Evolutionary conservation across 805 yeast genomes (phyloP), one percentile per base, ranked within the genome.

Genomic region (Saccharomycopsis fermentans): DNA sequence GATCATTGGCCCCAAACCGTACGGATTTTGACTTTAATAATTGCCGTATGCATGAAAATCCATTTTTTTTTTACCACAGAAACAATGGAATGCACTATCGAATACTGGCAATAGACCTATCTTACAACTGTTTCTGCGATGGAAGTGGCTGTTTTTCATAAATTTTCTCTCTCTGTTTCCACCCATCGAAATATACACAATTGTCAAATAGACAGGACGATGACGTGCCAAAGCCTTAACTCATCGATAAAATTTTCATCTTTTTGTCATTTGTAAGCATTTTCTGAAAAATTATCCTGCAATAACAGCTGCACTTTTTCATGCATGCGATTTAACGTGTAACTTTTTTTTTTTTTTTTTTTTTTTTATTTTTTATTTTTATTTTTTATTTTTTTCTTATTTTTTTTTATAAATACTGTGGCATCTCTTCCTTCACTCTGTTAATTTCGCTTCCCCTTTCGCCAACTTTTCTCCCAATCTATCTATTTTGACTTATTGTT

Each of bases 31-130:
- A 6, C 29, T 43, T 21, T 19, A 8, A 24, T 11, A 24, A 21
- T 43, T 43, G 50, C 50, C 50, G 50, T 43, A 43, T 43, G 50
- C 50, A 43, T 9, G n/a, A 37, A 43, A 21, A 43, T 43, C 50
- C 50, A 19, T 40, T 40, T 11, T 21, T 37, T 43, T 43, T 21
- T 21, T 37, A n/a, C 6, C 43, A 5, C 21, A 16, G 11, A n/a
- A 27, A 43, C 26, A 9, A 43, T 24, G 29, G 19, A 9, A n/a
- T 32, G 35, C 35, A 32, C 9, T 14, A 32, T 32, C 12, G 35
- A 32, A 32, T 6, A 32, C 35, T n/a, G 12, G 12, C 35, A 9
- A 11, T 6, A 6, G 12, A 32, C 35, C 12, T 11, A 6, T 6
- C 9, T 32, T 32, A 9, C 35, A 32, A 32, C 12, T 9, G 3